These are phyloP conservation scores for Fusarium nelsonii DNA, from an alignment of 2,329 filamentous ascomycete genomes.

Conservation along the genomic window DNA sequence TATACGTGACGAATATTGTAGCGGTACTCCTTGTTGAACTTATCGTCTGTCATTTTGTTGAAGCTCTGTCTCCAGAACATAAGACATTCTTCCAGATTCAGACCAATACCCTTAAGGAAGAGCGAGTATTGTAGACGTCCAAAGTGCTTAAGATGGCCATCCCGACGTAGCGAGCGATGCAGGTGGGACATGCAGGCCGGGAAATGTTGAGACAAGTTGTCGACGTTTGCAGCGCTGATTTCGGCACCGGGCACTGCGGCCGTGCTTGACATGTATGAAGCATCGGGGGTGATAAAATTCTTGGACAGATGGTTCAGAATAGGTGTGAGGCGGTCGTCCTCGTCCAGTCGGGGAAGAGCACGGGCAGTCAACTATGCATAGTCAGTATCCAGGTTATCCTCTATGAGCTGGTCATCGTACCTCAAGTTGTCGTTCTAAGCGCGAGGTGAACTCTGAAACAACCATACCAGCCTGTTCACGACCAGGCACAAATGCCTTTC, in stretches of 20 bases:
- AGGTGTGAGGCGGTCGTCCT: slow-evolving; percentile 87
- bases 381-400: slow-evolving; percentile 1
- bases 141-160: slow-evolving; percentile 92
- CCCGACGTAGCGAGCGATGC: slow-evolving; percentile 85
- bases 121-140: slow-evolving; percentile 94
- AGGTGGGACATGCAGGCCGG: slow-evolving; percentile 95
- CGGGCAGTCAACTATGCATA: slow-evolving; percentile 80
- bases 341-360: slow-evolving; percentile 89
- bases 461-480: slow-evolving; percentile 91
- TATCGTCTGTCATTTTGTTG: slow-evolving; percentile 88
- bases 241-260: slow-evolving; percentile 75
- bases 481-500: slow-evolving; percentile 91
- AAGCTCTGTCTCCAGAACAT: slow-evolving; percentile 92
- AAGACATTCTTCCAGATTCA: slow-evolving; percentile 91
- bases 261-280: slow-evolving; percentile 76
- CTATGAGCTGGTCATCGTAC: slow-evolving; percentile 57
- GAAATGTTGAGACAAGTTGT: slow-evolving; percentile 83
- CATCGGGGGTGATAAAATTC: slow-evolving; percentile 93
- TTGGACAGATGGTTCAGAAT: slow-evolving; percentile 85
- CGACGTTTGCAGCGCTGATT: slow-evolving; percentile 83
- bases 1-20: slow-evolving; percentile 98
- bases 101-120: slow-evolving; percentile 94
- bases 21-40: slow-evolving; percentile 96
- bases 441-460: slow-evolving; percentile 83
- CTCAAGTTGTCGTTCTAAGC: slow-evolving; percentile 85